Evolutionary conservation across 2,329 filamentous ascomycete genomes (phyloP).

Genomic region (Achaetomium macrosporum): DNA sequence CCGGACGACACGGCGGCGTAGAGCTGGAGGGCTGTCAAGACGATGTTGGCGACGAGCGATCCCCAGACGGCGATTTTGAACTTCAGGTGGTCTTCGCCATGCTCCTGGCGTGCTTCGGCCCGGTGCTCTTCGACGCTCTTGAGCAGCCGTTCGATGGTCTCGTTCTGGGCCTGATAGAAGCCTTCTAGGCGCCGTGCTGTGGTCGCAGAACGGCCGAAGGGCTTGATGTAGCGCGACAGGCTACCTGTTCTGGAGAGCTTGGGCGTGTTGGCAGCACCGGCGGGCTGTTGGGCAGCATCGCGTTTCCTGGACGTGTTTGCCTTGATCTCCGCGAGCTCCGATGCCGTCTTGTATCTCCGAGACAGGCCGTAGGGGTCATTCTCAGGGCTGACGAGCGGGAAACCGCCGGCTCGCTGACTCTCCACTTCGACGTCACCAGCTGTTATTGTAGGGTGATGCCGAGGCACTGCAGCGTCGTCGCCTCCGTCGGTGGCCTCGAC

Average conservation of each 20-base stretch:
- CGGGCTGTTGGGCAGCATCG: constrained; percentile 32
- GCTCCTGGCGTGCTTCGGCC: constrained; percentile 71
- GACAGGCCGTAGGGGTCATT: constrained; percentile 80
- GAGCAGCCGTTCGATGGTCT: constrained; percentile 84
- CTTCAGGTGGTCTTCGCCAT: constrained; percentile 73
- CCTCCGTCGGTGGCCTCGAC: constrained; percentile 20
- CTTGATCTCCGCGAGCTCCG: constrained; percentile 70
- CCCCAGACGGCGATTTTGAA: constrained; percentile 61
- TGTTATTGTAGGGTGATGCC: constrained; percentile 16
- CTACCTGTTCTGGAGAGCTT: constrained; percentile 14
- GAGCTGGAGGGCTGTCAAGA: constrained; percentile 74
- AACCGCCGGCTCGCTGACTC: constrained; percentile 41
- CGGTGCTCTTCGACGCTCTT: constrained; percentile 91
- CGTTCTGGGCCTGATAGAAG: constrained; percentile 90
- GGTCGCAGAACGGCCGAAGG: constrained; percentile 29
- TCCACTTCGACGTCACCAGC: constrained; percentile 48
- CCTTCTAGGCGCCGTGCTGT: constrained; percentile 50
- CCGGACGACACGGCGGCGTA: constrained; percentile 83
- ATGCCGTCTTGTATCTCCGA: constrained; percentile 67
- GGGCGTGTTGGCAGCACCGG: neutral
- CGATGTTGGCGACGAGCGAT: constrained; percentile 72
- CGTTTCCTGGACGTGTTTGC: constrained; percentile 78
- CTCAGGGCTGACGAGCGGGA: constrained; percentile 54
- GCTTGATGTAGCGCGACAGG: constrained; percentile 27
- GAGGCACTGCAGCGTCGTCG: constrained; percentile 19